Evolutionary conservation across 805 yeast species (phyloP), one percentile per base, ranked within the genome.

Genomic region (Blastobotrys peoriensis): DNA sequence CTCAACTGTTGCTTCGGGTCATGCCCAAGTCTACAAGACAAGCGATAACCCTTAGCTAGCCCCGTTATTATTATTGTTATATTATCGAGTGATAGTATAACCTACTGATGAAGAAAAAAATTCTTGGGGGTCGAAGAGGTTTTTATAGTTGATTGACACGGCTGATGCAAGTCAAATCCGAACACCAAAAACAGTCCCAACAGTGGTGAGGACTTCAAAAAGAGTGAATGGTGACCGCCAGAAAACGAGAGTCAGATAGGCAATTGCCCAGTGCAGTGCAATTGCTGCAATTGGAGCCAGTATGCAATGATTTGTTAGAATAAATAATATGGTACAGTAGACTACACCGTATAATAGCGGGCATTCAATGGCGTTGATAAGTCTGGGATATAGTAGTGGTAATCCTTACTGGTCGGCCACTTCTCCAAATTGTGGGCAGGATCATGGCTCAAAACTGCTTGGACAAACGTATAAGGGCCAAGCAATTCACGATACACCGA

Each of bases 31-130:
- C 56, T 53, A 44, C 56, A 53, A 48, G 56, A 53, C 27, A 46
- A 38, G 4, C 37, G n/a, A 28, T 18, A 33, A 27, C 36, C 23
- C 39, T 49, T 44, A 47, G 48, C 43, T 45, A 53, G 56, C 58
- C 50, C 56, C 48, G 45, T 41, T 50, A 20, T 33, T 38, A 37
- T 38, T 40, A 37, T 40, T 36, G 47, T 54, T 54, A 54, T 54
- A 54, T 41, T 54, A 52, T 53, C 54, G 40, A 49, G 55, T 36
- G 58, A 54, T 54, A 54, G 58, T 51, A 54, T 54, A 54, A 54
- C 58, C 58, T 53, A 53, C 57, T 53, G 57, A 51, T 53, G 55
- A 30, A 35, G 50, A 47, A 44, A 44, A 49, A 46, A 47, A 46
- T n/a, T n/a, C n/a, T n/a, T n/a, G n/a, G n/a, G n/a, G n/a, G n/a